Evolutionary conservation across 2,329 filamentous ascomycete species (phyloP), one percentile per base, ranked within the genome.

Genomic region (Penicillium crustosum): DNA sequence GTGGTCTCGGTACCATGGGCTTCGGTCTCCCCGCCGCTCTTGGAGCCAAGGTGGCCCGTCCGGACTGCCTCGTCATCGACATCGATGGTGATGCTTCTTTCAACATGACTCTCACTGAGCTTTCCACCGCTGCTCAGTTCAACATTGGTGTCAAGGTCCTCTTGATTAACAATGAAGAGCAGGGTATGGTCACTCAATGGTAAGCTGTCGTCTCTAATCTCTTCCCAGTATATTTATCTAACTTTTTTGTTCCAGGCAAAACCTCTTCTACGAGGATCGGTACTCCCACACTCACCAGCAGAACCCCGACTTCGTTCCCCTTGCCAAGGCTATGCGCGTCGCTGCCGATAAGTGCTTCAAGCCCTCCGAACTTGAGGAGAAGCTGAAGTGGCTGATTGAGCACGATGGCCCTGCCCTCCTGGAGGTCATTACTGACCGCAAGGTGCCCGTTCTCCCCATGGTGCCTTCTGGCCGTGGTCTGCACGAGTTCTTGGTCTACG

Each of bases 81-180:
- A 95, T 97, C 70, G 94, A 99, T 73, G 94, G 94, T 61, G 94
- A 97, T 74, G 94, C 93, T n/a, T 97, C 93, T 4, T 97, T 99
- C 82, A 91, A 91, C 83, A 97, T 99, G 94, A 97, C 94, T 6
- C 83, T 97, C 59, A 97, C 93, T 1, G 94, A 99, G 79, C 86
- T 99, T 53, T 90, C 89, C 45, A 97, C 93, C 2, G 93, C 93
- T 42, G 86, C 90, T 9, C 93, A 99, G 78, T 97, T 97, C 82
- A 90, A 94, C 79, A 97, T 97, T 74, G 93, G 90, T 64, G 88
- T 96, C 76, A 97, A 97, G 84, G 84, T 97, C 60, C 91, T 97
- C 67, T 83, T 97, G 27, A 78, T 99, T 55, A 97, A 97, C 82
- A 99, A 96, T 77, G 92, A 96, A 76, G 92, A 97, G 78, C 93